Base-by-base conservation (phyloP, 2,329 filamentous ascomycete genomes). In the Epichloe coenophiala region DNA sequence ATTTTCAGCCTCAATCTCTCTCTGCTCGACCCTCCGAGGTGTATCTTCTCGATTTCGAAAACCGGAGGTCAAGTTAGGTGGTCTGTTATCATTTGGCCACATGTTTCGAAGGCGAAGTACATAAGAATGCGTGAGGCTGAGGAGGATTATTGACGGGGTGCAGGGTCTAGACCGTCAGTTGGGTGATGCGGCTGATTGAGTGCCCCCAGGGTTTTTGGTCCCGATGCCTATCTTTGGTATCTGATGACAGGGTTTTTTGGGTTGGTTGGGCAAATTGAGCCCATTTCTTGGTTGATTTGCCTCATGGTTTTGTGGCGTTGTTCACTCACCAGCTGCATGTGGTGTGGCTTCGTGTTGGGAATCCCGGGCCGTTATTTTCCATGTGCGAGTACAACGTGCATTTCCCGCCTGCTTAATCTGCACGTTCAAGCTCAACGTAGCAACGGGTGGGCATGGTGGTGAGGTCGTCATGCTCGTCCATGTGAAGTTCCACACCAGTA, bases 401-500 rank as follows among this genome's bases (percentile, higher is more conserved):
- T 37, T 43, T 23, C 4, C 4, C 3, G 43, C n/a, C 27, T 4
- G 17, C 35, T 45, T n/a, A 36, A 31, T 48, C 39, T 43, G n/a
- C 47, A 17, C 19, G 13, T 17, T 27, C 6, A 8, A 43, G 47
- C 47, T 17, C 37, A 1, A 48, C 38, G n/a, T 45, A 48, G 38
- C 49, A 48, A 12, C 15, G 15, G 19, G 4, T 5, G 4, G 49
- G 49, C 21, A 39, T 31, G 17, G 35, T 35, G 11, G 27, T 35
- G 19, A 51, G 12, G 13, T 13, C 4, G 19, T 51, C 45, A 15
- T 9, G 15, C 17, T 33, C 31, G 13, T 8, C 33, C 17, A 49
- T 17, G 17, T 3, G 19, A 61, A 63, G n/a, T 53, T 57, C 61
- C 61, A 64, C n/a, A 63, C 40, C 13, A 63, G 41, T 12, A 64